phyloP scores from a whole-genome alignment of 2,329 filamentous ascomycete genomes.

The Clonostachys chloroleuca region DNA sequence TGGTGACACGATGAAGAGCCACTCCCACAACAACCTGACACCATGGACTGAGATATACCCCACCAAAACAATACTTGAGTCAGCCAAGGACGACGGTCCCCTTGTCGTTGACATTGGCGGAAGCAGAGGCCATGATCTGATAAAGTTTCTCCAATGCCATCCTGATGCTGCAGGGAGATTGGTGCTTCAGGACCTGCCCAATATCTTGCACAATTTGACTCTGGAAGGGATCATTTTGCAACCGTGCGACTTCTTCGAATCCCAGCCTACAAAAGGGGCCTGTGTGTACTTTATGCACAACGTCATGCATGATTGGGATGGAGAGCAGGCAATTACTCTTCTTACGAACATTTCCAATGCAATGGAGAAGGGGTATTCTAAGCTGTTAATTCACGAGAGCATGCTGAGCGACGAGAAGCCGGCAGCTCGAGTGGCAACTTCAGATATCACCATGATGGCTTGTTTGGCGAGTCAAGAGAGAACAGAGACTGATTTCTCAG shows the following conservation, averaged over 20 bases:
- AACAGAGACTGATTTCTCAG: conserved; percentile 20
- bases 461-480: conserved; percentile 21
- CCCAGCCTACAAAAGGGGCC: conserved; percentile 33
- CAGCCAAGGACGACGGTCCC: conserved; percentile 10
- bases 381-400: conserved; percentile 22
- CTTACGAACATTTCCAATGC: conserved; percentile 15
- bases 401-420: conserved; percentile 20
- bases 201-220: conserved; percentile 25
- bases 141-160: conserved; percentile 22
- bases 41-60: conserved; percentile 20
- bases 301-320: conserved; percentile 32
- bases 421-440: conserved; percentile 15
- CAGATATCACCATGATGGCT: conserved; percentile 22
- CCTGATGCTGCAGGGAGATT: conserved; percentile 30
- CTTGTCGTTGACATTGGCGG: conserved; percentile 28
- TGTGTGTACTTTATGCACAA: conserved; percentile 33
- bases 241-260: conserved; percentile 38
- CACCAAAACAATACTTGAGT: conserved; percentile 18
- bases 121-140: conserved; percentile 24
- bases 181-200: conserved; percentile 41
- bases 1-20: conserved; percentile 28
- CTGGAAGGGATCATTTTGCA: conserved; percentile 24
- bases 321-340: conserved; percentile 20
- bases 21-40: conserved; percentile 20
- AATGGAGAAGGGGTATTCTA: conserved; percentile 24